Percentiles rank a stretch among this genome's conserved stretches.
Conservation (phyloP, 2,329 filamentous ascomycete species). For the Trichoderma sp. region DNA sequence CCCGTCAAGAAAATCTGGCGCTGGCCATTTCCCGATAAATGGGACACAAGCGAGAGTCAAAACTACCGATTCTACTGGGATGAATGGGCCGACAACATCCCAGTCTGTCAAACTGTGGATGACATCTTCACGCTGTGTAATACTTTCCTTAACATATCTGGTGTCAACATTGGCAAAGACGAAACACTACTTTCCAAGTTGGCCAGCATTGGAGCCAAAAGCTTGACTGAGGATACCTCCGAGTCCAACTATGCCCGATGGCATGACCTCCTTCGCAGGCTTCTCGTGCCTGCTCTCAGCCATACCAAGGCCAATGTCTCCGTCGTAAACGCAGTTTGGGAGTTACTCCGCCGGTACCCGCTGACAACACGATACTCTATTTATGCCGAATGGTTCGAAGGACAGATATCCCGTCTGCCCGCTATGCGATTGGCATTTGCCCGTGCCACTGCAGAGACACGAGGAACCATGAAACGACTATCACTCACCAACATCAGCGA, state of each 20-base stretch:
- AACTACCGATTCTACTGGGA: constrained; percentile 96
- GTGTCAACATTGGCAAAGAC: constrained; percentile 87
- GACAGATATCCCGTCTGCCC: constrained; percentile 72
- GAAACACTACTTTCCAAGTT: constrained; percentile 76
- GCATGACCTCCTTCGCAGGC: constrained; percentile 78
- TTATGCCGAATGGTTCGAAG: constrained; percentile 91
- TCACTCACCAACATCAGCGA: constrained; percentile 82
- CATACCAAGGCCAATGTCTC: constrained; percentile 82
- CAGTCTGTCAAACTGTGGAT: constrained; percentile 84
- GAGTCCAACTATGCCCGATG: constrained; percentile 73
- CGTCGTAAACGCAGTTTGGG: constrained; percentile 83
- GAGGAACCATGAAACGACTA: constrained; percentile 83
- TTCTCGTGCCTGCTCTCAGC: constrained; percentile 86
- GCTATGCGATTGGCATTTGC: constrained; percentile 79
- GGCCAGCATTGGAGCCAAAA: constrained; percentile 79
- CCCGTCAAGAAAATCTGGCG: constrained; percentile 68
- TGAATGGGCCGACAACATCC: constrained; percentile 93
- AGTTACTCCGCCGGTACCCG: constrained; percentile 77
- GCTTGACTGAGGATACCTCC: constrained; percentile 69
- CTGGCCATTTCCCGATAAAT: constrained; percentile 82
- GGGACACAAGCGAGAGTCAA: constrained; percentile 72
- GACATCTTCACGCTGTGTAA: constrained; percentile 87
- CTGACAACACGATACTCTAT: constrained; percentile 78
- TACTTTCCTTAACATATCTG: constrained; percentile 81
- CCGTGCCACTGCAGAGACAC: constrained; percentile 74